Conservation (phyloP, 2,329 filamentous ascomycete genomes). For the Cladophialophora chaetospira region DNA sequence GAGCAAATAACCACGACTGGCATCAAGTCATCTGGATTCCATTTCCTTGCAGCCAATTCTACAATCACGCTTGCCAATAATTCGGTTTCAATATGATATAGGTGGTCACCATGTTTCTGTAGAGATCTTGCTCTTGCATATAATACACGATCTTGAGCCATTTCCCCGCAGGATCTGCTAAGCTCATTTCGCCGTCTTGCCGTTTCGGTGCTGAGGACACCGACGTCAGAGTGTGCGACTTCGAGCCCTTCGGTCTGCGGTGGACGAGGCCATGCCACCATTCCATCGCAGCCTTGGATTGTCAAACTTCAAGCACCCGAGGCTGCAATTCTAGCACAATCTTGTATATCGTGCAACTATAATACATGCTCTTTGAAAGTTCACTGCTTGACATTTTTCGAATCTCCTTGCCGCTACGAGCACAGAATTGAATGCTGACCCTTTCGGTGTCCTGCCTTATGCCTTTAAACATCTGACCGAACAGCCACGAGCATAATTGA, state of each 20-base stretch:
- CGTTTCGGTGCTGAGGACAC: neutral
- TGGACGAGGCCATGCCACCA: neutral
- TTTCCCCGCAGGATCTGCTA: neutral
- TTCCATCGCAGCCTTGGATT: too few species aligned
- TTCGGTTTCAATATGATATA: too few species aligned
- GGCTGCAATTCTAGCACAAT: neutral
- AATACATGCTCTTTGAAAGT: neutral
- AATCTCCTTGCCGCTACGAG: neutral
- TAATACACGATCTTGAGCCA: neutral
- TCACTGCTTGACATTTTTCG: neutral
- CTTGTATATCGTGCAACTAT: neutral
- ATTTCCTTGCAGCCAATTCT: too few species aligned
- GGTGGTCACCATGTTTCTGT: too few species aligned
- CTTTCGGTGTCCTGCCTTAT: neutral
- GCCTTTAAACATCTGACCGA: conserved; percentile 1
- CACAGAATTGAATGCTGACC: conserved; percentile 9
- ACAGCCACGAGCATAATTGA: neutral
- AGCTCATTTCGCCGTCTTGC: neutral
- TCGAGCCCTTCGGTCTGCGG: neutral
- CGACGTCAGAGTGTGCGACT: neutral
- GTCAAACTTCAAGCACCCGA: neutral
- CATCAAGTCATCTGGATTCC: too few species aligned
- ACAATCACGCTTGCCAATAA: too few species aligned
- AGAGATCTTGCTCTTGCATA: neutral
- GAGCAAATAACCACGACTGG: too few species aligned